phyloP scores from a whole-genome alignment of 257 asterid species.

The Solanum pennellii region DNA sequence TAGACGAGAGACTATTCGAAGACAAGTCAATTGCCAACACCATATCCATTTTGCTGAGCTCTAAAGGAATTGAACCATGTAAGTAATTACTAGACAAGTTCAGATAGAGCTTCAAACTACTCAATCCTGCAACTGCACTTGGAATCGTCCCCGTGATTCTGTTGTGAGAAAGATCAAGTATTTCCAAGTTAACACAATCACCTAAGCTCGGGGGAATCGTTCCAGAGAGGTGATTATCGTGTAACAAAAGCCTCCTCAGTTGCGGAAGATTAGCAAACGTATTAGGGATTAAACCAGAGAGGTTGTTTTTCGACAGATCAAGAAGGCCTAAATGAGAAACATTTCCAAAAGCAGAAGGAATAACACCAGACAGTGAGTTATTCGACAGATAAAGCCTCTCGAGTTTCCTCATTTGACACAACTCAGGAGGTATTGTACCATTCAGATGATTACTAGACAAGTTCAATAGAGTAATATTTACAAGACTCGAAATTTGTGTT shows the following conservation, averaged over 20 bases:
- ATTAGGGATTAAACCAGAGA: conserved; percentile 62
- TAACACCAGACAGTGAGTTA: conserved; percentile 46
- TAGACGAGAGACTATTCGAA: conserved; percentile 39
- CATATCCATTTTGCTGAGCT: conserved; percentile 76
- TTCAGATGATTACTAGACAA: conserved; percentile 57
- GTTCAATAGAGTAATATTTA: conserved; percentile 56
- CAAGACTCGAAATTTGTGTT: conserved; percentile 39
- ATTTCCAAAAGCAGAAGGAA: conserved; percentile 44
- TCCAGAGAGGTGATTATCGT: conserved; percentile 46
- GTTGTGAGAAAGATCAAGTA: conserved; percentile 67
- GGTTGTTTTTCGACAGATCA: conserved; percentile 63
- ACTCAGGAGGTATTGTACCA: conserved; percentile 54
- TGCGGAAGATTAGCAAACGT: conserved; percentile 47
- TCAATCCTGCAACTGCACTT: conserved; percentile 53
- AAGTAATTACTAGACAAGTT: conserved; percentile 57
- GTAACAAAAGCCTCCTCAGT: conserved; percentile 46
- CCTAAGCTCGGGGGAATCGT: conserved; percentile 52
- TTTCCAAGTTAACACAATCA: conserved; percentile 53
- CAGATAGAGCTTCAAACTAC: conserved; percentile 50
- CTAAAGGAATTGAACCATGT: conserved; percentile 53
- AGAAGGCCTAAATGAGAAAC: conserved; percentile 68
- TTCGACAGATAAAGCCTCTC: conserved; percentile 63
- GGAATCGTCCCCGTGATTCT: conserved; percentile 56
- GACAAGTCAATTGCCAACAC: conserved; percentile 66
- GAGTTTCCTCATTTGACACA: conserved; percentile 34